Evolutionary conservation across 2,329 filamentous ascomycete genomes (phyloP), one percentile per base, ranked within the genome.

Genomic region (Aurifilum marmelostoma): DNA sequence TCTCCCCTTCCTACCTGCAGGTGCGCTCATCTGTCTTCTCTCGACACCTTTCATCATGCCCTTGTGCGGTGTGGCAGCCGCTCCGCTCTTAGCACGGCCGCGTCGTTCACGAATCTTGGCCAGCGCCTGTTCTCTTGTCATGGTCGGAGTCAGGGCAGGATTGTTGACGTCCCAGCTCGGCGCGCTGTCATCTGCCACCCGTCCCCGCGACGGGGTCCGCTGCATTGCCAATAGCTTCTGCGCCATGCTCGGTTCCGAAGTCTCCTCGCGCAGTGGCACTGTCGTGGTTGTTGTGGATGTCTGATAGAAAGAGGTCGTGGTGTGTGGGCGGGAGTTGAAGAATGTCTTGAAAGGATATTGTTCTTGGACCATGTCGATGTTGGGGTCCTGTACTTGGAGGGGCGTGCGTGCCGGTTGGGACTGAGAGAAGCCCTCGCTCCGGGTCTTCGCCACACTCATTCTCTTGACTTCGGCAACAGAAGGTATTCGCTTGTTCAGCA

Each of bases 41-140:
- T 78, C 78, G 61, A 74, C 79, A 34, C 83, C 87, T 71, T 84
- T 81, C 52, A 87, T 76, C 83, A 87, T 86, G 77, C 86, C 84
- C 78, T 86, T 88, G 71, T 83, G 81, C 12, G 88, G 88, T 54
- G 90, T 91, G 70, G 85, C 81, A 7, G 87, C 88, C 65, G 88
- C 84, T 5, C 91, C 87, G 77, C 90, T 92, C 73, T 88, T 85
- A 68, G 92, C 91, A 60, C 92, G 83, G 8, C 91, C 91, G 66
- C 92, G 82, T 37, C 92, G 84, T 79, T 92, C 89, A 66, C 89
- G 85, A 73, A 95, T 94, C 76, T 90, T 88, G 67, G 90, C 90
- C 21, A 95, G 84, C 3, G 92, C 92, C 78, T 93, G 85, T 77
- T 93, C 92, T 66, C 92, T 85, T 34, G 88, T 88, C 86, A 91